Evolutionary conservation across 139 green algal species (phyloP), one percentile per base, ranked within the genome.

Genomic region (Coelastrella sp.): DNA sequence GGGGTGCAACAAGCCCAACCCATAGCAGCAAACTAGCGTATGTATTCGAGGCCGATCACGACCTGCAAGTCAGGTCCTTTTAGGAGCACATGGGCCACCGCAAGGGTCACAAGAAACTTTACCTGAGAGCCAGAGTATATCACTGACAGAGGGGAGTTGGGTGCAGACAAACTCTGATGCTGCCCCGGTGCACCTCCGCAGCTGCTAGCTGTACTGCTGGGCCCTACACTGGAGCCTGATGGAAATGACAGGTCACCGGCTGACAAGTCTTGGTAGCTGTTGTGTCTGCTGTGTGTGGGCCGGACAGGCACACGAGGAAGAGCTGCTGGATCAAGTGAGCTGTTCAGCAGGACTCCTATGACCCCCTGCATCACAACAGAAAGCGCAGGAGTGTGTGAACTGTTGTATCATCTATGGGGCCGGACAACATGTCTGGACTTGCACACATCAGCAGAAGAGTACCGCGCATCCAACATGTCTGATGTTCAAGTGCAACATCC

Each of bases 311-410:
- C 81, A 23, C 85, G 86, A 20, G 88, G 88, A n/a, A 94, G 78
- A 6, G 64, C 65, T 22, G 71, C 73, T 5, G 85, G 54, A n/a
- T 91, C 87, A 16, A 94, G 47, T 2, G 75, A 83, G 32, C 92
- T 85, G n/a, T 92, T 94, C 58, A 96, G 91, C 83, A 96, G 79
- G 75, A 87, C 93, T 23, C 92, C 90, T 61, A 95, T 96, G 19
- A 95, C 94, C 10, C 82, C 91, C 86, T 94, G 87, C 22, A 86
- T 10, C 32, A 83, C 64, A 71, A 14, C 64, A 71, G 64, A 71
- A 11, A 71, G 64, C 32, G 32, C 32, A 47, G 32, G 32, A 47
- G 32, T 47, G 32, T 47, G 32, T 47, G 32, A 47, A 47, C 32
- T 47, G 32, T 47, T 47, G 32, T 47, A 47, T 47, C 32, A 47